Evolutionary conservation across 2,329 filamentous ascomycete genomes (phyloP), one percentile per base, ranked within the genome.

Genomic region (Periglandula ipomoeae): DNA sequence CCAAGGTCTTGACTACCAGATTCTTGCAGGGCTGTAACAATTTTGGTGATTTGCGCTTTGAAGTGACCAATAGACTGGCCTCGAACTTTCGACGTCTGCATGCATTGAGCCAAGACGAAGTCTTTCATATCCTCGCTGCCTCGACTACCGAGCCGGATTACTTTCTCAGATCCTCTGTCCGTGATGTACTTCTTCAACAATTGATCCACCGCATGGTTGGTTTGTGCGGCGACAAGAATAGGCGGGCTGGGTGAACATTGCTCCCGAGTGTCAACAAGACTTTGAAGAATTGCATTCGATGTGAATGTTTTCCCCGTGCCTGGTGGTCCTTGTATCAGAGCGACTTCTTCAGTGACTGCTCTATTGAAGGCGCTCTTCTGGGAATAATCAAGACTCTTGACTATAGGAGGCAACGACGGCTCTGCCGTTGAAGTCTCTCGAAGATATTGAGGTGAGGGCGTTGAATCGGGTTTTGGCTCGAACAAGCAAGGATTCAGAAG

Each of bases 171-270:
- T 85, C 3, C 62, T 65, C 0, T 57, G 48, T 34, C 32, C 1
- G 69, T 60, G 1, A 80, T 70, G 15, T 89, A 72, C 48, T 84
- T 79, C 1, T 70, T 67, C 0, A 95, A 70, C 0, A 96, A 71
- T 60, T 95, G 89, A 56, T 96, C 89, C 0, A 95, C 69, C 0
- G 89, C 89, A 64, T 95, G 89, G 51, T 96, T 96, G 0, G 89
- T 96, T 58, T 95, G 89, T 7, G 88, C 89, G 0, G 89, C 78
- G 3, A 95, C 73, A 19, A 95, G 74, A 26, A 96, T 82, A 0
- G 87, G 87, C 2, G 54, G 30, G 47, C 2, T 37, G 30, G 5
- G 49, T 1, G 65, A 70, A 2, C 60, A 57, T 2, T 63, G 61
- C 58, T 79, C 73, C 47, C 90, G 69, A 1, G 84, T 71, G 42